A percentile compares a stretch with the other conserved stretches of the same genome.
phyloP scores from a whole-genome alignment of 805 yeast genomes.

The Yarrowia hollandica region DNA sequence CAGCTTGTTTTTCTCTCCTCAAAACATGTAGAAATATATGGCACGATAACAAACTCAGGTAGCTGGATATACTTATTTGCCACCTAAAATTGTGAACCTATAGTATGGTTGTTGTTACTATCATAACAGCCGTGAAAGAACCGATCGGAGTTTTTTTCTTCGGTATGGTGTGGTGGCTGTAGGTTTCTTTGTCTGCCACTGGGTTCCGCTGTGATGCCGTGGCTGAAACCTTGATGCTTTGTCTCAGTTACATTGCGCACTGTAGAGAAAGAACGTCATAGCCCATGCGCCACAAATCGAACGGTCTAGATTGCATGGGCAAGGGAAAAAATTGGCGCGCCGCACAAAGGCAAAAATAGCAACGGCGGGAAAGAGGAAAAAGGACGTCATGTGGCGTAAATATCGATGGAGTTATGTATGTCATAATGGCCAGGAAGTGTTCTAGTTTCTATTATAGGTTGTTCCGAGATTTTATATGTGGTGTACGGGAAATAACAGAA shows the following conservation, averaged over 20 bases:
- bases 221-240: constrained; percentile 10
- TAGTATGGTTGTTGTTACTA: background rate
- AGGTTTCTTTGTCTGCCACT: background rate
- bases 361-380: background rate
- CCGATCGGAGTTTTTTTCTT: background rate
- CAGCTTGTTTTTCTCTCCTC: background rate
- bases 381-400: background rate
- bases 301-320: constrained; percentile 21
- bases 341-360: constrained; percentile 19
- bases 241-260: background rate
- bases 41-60: too few relatives aligned
- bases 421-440: background rate
- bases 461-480: background rate
- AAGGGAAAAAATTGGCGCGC: background rate
- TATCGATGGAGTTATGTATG: background rate
- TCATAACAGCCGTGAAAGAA: background rate
- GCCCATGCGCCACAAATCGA: constrained; percentile 21
- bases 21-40: background rate
- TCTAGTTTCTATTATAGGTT: background rate
- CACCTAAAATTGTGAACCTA: too few relatives aligned
- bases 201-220: constrained; percentile 10
- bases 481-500: background rate
- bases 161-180: constrained; percentile 10
- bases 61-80: background rate
- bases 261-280: background rate